phyloP scores from a whole-genome alignment of 495 filamentous ascomycete species.

The Hypoxylon fragiforme region DNA sequence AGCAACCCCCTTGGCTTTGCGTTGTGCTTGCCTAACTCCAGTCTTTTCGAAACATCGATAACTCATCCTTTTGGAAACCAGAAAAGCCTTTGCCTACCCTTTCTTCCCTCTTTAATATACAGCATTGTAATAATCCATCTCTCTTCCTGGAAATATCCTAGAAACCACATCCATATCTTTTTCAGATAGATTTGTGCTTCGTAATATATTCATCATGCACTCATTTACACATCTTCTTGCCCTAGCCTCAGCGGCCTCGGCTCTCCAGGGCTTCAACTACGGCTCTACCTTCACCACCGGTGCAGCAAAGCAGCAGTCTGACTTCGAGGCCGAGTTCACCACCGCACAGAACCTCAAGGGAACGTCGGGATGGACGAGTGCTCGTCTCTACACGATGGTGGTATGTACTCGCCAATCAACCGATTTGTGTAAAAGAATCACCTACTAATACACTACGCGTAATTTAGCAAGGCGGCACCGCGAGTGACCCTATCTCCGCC shows the following conservation, averaged over 20 bases:
- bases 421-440: neutral
- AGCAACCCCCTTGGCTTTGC: conserved; percentile 7
- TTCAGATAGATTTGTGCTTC: neutral
- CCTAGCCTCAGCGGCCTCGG: conserved; percentile 39
- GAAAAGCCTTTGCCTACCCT: no score
- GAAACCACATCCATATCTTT: neutral
- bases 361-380: conserved; percentile 74
- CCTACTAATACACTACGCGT: conserved; percentile 9
- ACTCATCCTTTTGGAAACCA: no score
- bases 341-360: conserved; percentile 69
- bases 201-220: conserved; percentile 37
- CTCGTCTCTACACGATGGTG: conserved; percentile 57
- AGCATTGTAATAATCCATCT: neutral
- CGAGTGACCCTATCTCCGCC: conserved; percentile 62
- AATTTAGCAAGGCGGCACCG: conserved; percentile 51
- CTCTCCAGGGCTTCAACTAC: conserved; percentile 80
- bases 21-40: conserved; percentile 10
- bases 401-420: conserved; percentile 34
- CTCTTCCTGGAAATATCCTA: conserved; percentile 6
- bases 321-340: conserved; percentile 73
- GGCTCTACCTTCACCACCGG: conserved; percentile 66
- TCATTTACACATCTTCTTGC: conserved; percentile 31
- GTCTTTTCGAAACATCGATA: neutral
- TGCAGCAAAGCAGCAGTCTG: conserved; percentile 60
- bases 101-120: neutral